phyloP scores from a whole-genome alignment of 1,139 yeast genomes.

The Saccharomyces pastorianus region DNA sequence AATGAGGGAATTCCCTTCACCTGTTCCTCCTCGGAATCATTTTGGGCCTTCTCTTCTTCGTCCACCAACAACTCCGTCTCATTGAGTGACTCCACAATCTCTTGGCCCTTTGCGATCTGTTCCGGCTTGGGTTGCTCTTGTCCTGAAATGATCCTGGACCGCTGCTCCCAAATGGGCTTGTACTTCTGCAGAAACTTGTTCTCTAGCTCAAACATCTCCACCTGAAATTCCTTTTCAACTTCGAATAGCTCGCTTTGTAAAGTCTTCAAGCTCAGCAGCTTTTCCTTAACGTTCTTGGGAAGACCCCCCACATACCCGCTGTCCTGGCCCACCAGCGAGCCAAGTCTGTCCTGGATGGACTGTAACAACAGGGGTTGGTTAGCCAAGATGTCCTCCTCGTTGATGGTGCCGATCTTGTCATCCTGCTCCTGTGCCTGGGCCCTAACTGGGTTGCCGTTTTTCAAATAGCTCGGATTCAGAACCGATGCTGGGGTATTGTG shows the following conservation, averaged over 20 bases:
- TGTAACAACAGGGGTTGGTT: conserved; percentile 27
- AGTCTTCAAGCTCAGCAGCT: conserved; percentile 79
- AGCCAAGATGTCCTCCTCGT: conserved; percentile 44
- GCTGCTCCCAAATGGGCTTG: conserved; percentile 67
- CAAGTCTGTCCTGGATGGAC: conserved; percentile 87
- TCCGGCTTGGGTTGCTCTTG: conserved; percentile 65
- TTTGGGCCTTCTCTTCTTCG: conserved; percentile 37
- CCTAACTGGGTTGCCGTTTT: conserved; percentile 62
- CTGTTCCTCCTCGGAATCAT: conserved; percentile 42
- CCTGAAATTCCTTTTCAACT: conserved; percentile 85
- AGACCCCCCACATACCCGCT: conserved; percentile 78
- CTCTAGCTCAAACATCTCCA: conserved; percentile 80
- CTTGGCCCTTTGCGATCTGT: conserved; percentile 72
- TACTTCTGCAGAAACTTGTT: conserved; percentile 68
- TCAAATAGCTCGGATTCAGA: conserved; percentile 59
- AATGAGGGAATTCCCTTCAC: conserved; percentile 80
- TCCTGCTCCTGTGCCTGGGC: conserved; percentile 30
- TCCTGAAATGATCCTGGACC: conserved; percentile 69
- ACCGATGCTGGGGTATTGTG: conserved; percentile 96
- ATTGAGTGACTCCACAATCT: conserved; percentile 42
- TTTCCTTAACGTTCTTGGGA: conserved; percentile 65
- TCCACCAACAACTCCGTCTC: conserved; percentile 33
- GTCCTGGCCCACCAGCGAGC: conserved; percentile 74
- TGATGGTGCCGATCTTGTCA: conserved; percentile 54
- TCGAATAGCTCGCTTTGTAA: conserved; percentile 74